phyloP scores from a whole-genome alignment of 1,284 basidiomycete genomes.

The Cryptococcus sp. region DNA sequence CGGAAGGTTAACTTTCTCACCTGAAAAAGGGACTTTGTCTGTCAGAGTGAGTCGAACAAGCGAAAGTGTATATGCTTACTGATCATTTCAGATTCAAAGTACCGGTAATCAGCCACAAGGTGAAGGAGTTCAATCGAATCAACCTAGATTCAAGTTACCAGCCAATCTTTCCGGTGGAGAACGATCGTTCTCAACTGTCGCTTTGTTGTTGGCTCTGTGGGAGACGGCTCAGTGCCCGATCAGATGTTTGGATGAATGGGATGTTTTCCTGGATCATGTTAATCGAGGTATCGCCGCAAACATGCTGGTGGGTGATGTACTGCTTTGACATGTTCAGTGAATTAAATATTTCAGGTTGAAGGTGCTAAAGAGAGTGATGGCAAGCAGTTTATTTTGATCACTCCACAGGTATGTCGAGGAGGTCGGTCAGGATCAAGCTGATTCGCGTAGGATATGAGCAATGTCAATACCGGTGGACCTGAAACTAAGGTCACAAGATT shows the following conservation, averaged over 20 bases:
- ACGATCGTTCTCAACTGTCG: constrained; percentile 95
- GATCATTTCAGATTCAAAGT: background rate
- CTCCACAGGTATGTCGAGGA: constrained; percentile 54
- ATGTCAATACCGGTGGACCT: constrained; percentile 23
- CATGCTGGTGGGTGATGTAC: constrained; percentile 66
- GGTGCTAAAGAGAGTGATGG: constrained; percentile 75
- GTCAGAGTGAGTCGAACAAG: constrained; percentile 56
- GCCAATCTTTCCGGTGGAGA: constrained; percentile 78
- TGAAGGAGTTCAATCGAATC: background rate
- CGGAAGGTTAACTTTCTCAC: constrained; percentile 74
- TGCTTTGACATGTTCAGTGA: constrained; percentile 83
- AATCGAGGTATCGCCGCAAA: constrained; percentile 86
- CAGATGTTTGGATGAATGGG: constrained; percentile 82
- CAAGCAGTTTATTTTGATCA: constrained; percentile 89
- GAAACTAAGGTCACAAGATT: constrained; percentile 36
- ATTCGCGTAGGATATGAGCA: constrained; percentile 37
- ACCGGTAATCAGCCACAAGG: background rate
- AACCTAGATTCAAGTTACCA: constrained; percentile 53
- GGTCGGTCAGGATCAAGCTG: background rate
- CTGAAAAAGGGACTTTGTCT: constrained; percentile 61
- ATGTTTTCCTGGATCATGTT: constrained; percentile 93
- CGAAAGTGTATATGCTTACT: background rate
- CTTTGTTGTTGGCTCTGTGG: constrained; percentile 88
- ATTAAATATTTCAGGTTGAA: constrained; percentile 64
- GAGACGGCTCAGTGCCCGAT: constrained; percentile 90